Evolutionary conservation across 2,329 filamentous ascomycete species (phyloP).

Genomic region (Cladosporium sp.): DNA sequence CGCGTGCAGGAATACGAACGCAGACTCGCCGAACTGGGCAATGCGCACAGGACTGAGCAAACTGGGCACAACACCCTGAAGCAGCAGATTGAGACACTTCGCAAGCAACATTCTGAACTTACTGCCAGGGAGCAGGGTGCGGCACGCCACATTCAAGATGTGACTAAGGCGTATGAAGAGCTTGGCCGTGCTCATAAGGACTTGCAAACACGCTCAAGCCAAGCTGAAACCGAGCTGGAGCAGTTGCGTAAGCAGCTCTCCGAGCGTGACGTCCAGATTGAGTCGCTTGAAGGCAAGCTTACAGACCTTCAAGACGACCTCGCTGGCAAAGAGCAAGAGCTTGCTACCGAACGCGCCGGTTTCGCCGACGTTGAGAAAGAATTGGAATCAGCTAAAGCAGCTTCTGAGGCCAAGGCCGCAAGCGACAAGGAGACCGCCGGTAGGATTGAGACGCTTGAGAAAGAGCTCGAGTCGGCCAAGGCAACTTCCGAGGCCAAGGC

Average conservation of each 20-base stretch:
- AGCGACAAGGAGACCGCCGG: constrained; percentile 11
- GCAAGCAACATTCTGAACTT: constrained; percentile 18
- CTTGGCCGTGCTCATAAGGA: constrained; percentile 20
- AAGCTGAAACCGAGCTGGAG: constrained; percentile 28
- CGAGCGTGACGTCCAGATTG: constrained; percentile 43
- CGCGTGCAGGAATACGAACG: constrained; percentile 33
- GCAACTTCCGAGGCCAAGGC: constrained; percentile 20
- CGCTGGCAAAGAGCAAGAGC: constrained; percentile 33
- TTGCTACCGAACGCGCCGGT: constrained; percentile 32
- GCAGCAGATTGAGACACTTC: constrained; percentile 34
- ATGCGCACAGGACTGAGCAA: constrained; percentile 32
- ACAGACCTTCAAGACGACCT: constrained; percentile 32
- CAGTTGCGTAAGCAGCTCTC: constrained; percentile 35
- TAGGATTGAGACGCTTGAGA: constrained; percentile 29
- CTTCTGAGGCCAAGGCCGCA: neutral
- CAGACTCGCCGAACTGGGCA: constrained; percentile 33
- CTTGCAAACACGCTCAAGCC: constrained; percentile 20
- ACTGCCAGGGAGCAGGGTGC: constrained; percentile 1
- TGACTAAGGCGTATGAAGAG: constrained; percentile 25
- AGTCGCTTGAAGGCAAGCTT: constrained; percentile 26
- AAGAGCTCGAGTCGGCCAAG: constrained; percentile 31
- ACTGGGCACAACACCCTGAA: constrained; percentile 29
- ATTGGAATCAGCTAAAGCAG: constrained; percentile 28
- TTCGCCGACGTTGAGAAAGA: constrained; percentile 35
- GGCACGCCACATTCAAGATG: constrained; percentile 27